Evolutionary conservation across 2,329 filamentous ascomycete genomes (phyloP), one percentile per base, ranked within the genome.

Genomic region (Epicoccum sorghinum): DNA sequence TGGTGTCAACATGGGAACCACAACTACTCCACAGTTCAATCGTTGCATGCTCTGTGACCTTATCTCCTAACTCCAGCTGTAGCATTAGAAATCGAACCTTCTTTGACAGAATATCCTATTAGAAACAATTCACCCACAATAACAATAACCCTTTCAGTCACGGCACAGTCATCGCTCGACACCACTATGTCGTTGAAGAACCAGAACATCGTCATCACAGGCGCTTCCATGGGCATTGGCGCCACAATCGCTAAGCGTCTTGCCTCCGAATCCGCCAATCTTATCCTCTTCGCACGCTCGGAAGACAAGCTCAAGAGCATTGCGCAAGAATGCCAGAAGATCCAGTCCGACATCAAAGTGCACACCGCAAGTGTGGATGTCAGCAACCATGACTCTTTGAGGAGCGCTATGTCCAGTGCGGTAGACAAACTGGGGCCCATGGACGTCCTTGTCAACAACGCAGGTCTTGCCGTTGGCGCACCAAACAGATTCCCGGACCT

Each of bases 151-250:
- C 30, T 8, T 13, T 22, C 33, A 22, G n/a, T 29, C 7, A 10
- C 4, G 10, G 12, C 24, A 13, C 4, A 25, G 14, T 23, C n/a
- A 12, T 27, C 40, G 7, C 8, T 24, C 22, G 30, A 7, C 32
- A 24, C 32, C 32, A 33, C 12, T 37, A 71, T 71, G 67, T 69
- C 66, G 7, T 63, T 71, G 44, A 60, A 63, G 48, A 53, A 42
- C 14, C 56, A 68, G 35, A 65, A 60, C 5, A 56, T 69, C 10
- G 55, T 69, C 18, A 66, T 70, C 13, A 80, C 73, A 1, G 75
- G 76, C n/a, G 77, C 75, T 22, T 77, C 72, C 1, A 79, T 78
- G 77, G 79, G 79, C 37, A 81, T 82, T 32, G 79, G 79, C 14
- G 75, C 74, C 38, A 71, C 75, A 4, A 80, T 81, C 23, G 77